Evolutionary conservation across 202 grass and related monocot genomes (phyloP).

Genomic region (Bolboschoenoplectus hybrid): DNA sequence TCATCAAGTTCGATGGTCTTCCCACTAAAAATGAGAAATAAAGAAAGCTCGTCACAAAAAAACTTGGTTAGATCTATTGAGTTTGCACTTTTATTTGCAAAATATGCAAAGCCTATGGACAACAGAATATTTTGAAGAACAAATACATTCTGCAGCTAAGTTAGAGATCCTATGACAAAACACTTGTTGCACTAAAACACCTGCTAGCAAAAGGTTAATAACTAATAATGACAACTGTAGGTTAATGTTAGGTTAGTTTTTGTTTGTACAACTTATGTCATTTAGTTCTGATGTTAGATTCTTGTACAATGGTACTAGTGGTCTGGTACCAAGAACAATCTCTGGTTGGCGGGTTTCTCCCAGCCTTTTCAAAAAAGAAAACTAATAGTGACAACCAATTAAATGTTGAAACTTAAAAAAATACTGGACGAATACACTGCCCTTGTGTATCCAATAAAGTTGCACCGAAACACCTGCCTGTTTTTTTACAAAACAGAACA

Average conservation of each 20-base stretch:
- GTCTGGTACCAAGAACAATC: no score
- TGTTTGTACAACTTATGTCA: no score
- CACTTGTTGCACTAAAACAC: not conserved
- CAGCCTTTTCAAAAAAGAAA: no score
- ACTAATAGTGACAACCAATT: not conserved
- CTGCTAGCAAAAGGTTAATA: not conserved
- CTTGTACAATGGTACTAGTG: no score
- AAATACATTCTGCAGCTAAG: conserved; percentile 16
- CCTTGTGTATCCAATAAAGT: not conserved
- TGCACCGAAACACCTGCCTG: not conserved
- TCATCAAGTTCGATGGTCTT: conserved; percentile 65
- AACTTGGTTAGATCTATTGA: not conserved
- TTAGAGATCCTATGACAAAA: not conserved
- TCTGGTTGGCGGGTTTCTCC: no score
- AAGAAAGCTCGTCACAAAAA: conserved; percentile 25
- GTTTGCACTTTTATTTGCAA: conserved; percentile 6
- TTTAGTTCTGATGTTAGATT: no score
- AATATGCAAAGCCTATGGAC: conserved; percentile 7
- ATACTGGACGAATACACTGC: not conserved
- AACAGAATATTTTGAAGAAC: not conserved
- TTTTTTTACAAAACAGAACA: not conserved
- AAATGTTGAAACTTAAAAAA: not conserved
- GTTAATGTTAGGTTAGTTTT: no score
- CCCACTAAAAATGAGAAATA: conserved; percentile 44
- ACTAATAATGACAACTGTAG: not conserved